Evolutionary conservation across 371 early-diverging fungal species (phyloP).

Genomic region (Mitosporidium daphniae): DNA sequence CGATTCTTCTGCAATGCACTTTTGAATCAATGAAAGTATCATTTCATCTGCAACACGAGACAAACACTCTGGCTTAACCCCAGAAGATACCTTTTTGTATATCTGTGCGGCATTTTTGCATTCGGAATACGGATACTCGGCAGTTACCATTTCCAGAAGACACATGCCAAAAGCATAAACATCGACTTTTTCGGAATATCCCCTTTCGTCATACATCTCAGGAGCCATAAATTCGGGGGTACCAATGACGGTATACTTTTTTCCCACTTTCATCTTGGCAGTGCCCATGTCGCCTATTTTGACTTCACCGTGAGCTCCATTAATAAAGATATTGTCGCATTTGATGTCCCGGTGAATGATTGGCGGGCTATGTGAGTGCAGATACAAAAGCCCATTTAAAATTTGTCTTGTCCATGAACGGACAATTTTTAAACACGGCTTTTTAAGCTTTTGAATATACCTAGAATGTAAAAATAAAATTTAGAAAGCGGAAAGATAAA

Average conservation of each 20-base stretch:
- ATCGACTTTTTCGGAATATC: conserved; percentile 49
- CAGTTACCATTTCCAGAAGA: conserved; percentile 45
- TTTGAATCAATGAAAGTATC: conserved; percentile 27
- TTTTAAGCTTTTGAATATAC: conserved; percentile 11
- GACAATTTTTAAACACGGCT: conserved; percentile 7
- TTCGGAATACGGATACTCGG: conserved; percentile 49
- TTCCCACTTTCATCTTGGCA: conserved; percentile 31
- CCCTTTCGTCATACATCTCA: conserved; percentile 21
- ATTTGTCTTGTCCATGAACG: conserved; percentile 5
- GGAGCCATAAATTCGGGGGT: conserved; percentile 41
- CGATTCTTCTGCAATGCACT: conserved; percentile 23
- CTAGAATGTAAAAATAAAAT: conserved; percentile 2
- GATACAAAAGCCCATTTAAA: conserved; percentile 31
- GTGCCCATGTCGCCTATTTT: conserved; percentile 72
- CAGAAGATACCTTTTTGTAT: conserved; percentile 37
- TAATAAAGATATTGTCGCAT: conserved; percentile 42
- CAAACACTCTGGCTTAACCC: conserved; percentile 36
- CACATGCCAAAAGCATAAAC: conserved; percentile 76
- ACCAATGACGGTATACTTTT: conserved; percentile 45
- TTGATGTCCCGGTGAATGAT: conserved; percentile 52
- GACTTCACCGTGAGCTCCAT: conserved; percentile 48
- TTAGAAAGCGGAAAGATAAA: not conserved
- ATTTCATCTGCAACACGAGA: conserved; percentile 21
- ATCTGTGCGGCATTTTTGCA: conserved; percentile 48
- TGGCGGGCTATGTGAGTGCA: conserved; percentile 33